Evolutionary conservation across 2,329 filamentous ascomycete species (phyloP), one percentile per base, ranked within the genome.

Genomic region (Cladosporium oxysporum): DNA sequence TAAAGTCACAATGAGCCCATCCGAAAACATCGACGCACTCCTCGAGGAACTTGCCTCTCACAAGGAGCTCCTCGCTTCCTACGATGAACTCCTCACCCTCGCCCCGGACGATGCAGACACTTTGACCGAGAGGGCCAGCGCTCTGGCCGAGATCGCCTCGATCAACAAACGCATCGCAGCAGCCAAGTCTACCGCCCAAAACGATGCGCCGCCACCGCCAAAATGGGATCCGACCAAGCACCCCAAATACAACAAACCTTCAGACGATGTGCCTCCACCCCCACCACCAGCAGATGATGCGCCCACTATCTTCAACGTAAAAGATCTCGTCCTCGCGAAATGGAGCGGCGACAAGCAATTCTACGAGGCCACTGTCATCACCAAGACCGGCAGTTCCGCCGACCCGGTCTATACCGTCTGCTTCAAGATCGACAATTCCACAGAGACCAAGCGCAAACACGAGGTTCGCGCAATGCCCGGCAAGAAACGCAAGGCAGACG

Each of bases 321-420:
- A 97, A 76, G 95, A 99, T 74, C 91, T 84, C 35, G 91, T 97
- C 63, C 84, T 95, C 78, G 95, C 94, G 57, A 93, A 94, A 79
- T 99, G 93, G 92, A 91, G 92, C 11, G 93, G 92, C 64, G 95
- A 99, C 79, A 92, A 91, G 75, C 86, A 87, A 28, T 97, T 93
- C 80, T 98, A 98, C 80, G 90, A 92, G 55, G 95, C 93, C 50
- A 90, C 92, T 74, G 96, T 99, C 78, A 94, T 92, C 61, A 93
- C 91, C 62, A 93, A 97, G 73, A 97, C 94, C 26, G 95, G 95
- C 66, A 97, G 93, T 10, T 89, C 90, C n/a, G 91, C 88, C 52
- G 91, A 92, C 62, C 94, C 93, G 41, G 91, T 97, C 69, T 99
- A 97, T 78, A 90, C 92, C 58, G 93, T 99, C 78, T 95, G 91